Percentiles rank a stretch among this genome's conserved stretches.
Evolutionary conservation across 306 rosid genomes (phyloP).

Genomic region (Medicago arabica): DNA sequence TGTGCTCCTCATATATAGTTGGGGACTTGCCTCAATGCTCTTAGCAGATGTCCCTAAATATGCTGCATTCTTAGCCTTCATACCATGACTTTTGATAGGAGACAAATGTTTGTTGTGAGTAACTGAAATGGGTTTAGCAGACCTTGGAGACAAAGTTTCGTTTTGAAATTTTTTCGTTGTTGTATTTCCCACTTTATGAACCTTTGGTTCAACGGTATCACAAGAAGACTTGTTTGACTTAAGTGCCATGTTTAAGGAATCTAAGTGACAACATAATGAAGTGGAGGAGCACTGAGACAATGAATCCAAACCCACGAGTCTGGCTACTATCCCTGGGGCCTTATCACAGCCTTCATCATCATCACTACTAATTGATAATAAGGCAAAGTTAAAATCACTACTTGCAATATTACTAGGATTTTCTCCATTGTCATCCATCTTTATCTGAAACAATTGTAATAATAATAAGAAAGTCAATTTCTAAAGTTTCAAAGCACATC

Average conservation of each 20-base stretch:
- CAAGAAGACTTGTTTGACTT: constrained; percentile 45
- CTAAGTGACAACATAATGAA: constrained; percentile 7
- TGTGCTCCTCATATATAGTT: constrained; percentile 54
- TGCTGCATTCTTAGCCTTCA: constrained; percentile 56
- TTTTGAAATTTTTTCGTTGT: constrained; percentile 70
- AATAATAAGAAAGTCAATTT: background rate
- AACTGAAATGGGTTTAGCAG: constrained; percentile 79
- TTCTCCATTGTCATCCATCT: constrained; percentile 62
- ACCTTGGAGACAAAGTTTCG: constrained; percentile 79
- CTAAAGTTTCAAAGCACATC: too few relatives aligned
- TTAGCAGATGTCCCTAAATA: constrained; percentile 78
- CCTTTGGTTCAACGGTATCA: background rate
- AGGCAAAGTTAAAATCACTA: constrained; percentile 56
- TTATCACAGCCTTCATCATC: constrained; percentile 74
- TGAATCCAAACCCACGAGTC: constrained; percentile 91
- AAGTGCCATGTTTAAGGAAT: constrained; percentile 48
- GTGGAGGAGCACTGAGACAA: too few relatives aligned
- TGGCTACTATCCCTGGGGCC: constrained; percentile 78
- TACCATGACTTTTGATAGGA: constrained; percentile 73
- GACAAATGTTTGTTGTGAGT: constrained; percentile 80
- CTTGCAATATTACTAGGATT: constrained; percentile 56
- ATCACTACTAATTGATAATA: constrained; percentile 55
- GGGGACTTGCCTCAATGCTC: constrained; percentile 77
- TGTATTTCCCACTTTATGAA: too few relatives aligned
- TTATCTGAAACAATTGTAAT: constrained; percentile 55